Evolutionary conservation across 2,329 filamentous ascomycete genomes (phyloP).

Genomic region (Cladosporium sp.): DNA sequence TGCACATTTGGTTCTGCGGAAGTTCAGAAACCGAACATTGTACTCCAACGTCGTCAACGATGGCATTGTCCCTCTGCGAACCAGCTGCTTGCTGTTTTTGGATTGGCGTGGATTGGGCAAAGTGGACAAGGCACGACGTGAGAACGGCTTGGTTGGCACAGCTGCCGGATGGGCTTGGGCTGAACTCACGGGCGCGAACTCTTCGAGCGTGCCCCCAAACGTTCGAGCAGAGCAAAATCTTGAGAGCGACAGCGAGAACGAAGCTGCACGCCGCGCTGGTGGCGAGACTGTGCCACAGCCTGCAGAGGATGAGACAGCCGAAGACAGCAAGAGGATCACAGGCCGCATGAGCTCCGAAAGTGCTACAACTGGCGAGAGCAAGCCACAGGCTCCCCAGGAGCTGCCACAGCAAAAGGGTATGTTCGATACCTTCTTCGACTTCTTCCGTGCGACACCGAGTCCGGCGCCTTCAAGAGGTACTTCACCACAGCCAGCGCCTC

Average conservation of each 20-base stretch:
- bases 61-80: constrained; percentile 90
- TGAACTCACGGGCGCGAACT: constrained; percentile 73
- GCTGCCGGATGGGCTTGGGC: constrained; percentile 94
- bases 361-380: constrained; percentile 49
- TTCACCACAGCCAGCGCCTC: constrained; percentile 29
- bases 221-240: constrained; percentile 24
- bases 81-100: constrained; percentile 92
- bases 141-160: constrained; percentile 88
- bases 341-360: constrained; percentile 31
- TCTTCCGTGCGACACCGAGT: constrained; percentile 61
- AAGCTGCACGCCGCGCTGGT: constrained; percentile 29
- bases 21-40: constrained; percentile 85
- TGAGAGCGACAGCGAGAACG: constrained; percentile 31
- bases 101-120: constrained; percentile 94
- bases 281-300: constrained; percentile 65
- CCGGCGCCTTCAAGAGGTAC: constrained; percentile 57
- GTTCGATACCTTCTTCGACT: constrained; percentile 63
- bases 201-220: constrained; percentile 52
- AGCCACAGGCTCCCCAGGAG: constrained; percentile 26
- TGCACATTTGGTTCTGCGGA: constrained; percentile 80
- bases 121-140: constrained; percentile 89
- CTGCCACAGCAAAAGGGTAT: constrained; percentile 39
- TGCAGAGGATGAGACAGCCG: constrained; percentile 61
- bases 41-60: constrained; percentile 99
- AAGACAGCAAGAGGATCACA: constrained; percentile 51